Percentiles rank a stretch among this genome's conserved stretches.
Conservation (phyloP, 1,284 basidiomycete species). For the Earliella scabrosa region DNA sequence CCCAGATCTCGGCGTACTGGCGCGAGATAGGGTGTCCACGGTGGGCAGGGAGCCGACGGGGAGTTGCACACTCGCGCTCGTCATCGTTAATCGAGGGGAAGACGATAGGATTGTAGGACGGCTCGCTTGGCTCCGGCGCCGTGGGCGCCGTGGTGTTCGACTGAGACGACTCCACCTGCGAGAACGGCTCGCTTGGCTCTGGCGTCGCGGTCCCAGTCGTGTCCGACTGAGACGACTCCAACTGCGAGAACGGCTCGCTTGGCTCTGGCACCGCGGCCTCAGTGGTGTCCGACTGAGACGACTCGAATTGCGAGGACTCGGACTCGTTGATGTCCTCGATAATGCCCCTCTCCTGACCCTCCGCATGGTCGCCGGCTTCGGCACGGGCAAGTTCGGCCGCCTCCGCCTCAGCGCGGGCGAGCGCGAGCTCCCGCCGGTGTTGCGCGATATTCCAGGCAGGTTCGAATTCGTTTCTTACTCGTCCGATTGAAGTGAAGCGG, state of each 20-base stretch:
- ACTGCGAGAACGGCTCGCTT: background rate
- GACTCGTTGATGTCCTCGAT: background rate
- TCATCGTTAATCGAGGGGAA: background rate
- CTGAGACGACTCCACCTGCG: background rate
- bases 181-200: background rate
- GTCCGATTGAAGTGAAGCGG: too few species aligned
- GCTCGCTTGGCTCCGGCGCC: background rate
- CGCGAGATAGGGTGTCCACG: constrained; percentile 4
- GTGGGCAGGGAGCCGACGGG: background rate
- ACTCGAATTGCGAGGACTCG: background rate
- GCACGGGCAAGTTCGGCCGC: background rate
- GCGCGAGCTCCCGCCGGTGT: too few species aligned
- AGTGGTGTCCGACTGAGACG: background rate
- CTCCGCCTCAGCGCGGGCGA: too few species aligned
- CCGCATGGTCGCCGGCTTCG: background rate
- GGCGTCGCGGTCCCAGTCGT: background rate
- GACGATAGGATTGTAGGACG: background rate
- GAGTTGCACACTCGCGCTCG: background rate
- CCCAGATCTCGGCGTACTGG: constrained; percentile 7
- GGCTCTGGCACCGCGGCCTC: background rate
- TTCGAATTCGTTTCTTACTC: too few species aligned
- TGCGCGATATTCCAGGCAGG: too few species aligned
- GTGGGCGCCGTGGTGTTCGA: too few species aligned
- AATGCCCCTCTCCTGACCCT: background rate
- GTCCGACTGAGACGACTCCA: background rate